Evolutionary conservation across 179 eudicot species (phyloP), one percentile per base, ranked within the genome.

Genomic region (Camellia oleifera): DNA sequence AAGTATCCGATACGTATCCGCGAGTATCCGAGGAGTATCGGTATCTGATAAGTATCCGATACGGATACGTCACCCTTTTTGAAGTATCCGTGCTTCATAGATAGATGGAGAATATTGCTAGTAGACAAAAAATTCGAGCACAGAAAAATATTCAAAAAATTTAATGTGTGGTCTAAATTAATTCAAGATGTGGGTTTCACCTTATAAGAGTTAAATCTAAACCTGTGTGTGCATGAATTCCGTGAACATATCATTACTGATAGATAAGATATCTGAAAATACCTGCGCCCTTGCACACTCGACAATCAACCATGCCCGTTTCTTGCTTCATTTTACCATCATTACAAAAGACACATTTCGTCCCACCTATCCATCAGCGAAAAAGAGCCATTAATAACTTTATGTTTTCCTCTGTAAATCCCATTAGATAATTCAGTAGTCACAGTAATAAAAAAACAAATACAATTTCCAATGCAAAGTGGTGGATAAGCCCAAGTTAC

Each of bases 261-360:
- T 13, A 13, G 0, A 50, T 15, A 50, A 78, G 78, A 26, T 56
- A 40, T 12, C 7, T 9, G 7, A 48, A 73, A 50, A 17, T 94
- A 96, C 99, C 98, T 92, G 99, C 94, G 66, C 99, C 98, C 87
- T 94, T 94, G 97, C 99, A 96, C 79, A 96, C 98, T 83, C 89
- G 92, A 88, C 98, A 96, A 70, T 96, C 97, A 73, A 92, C 90
- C 86, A 85, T 84, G 60, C 98, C 97, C 23, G 91, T 85, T 81
- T 96, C 97, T 70, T 83, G 67, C 90, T 91, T 96, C 99, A 96
- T 96, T 91, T 94, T 96, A 56, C 98, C 99, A 76, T 91, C 88
- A 71, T 81, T 88, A 77, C 99, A 96, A 76, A 96, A 96, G 17
- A 96, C 98, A 52, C 98, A 96, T 89, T 91, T 96, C 42, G 99